Evolutionary conservation across 441 rosid species (phyloP), one percentile per base, ranked within the genome.

Genomic region (Brassica balearica): DNA sequence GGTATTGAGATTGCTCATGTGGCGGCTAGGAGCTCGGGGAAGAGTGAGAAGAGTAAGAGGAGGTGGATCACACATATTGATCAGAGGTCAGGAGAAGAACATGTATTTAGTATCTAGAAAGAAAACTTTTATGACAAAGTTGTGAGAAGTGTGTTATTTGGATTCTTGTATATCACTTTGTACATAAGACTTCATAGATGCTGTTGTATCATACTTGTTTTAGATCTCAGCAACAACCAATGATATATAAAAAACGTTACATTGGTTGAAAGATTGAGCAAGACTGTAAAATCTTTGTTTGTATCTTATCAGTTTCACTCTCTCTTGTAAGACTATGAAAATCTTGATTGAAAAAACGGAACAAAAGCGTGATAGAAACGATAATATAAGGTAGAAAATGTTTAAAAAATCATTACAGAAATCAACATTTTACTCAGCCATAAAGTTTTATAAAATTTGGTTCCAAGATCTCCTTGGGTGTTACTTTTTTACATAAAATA

Each of bases 1-100:
- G 99, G 99, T 4, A 82, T 93, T 72, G 98, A 95, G 79, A 89
- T 93, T 41, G 97, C 96, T 0, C 94, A 95, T 58, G 89, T 95
- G 0, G 93, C 91, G 1, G 82, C 79, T 41, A 70, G 22, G 43
- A 62, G 77, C 43, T 65, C 83, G 0, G 87, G 82, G 6, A 90
- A 76, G n/a, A 82, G 71, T 7, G 82, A 68, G 29, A 81, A 85
- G 15, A 65, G 14, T 36, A 76, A 74, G 73, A 86, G 87, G 64
- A 76, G 88, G 43, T 95, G 99, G 99, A 83, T 95, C 86, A 93
- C 83, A 79, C 95, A 89, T 75, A 77, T 91, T 22, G 96, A 95
- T 84, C 85, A 77, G 53, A 71, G 70, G 46, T 90, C 99, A 0
- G 97, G 97, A 46, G 98, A 95, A 77, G 94, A 86, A 74, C 85